These are phyloP conservation scores for Adansonia grandidieri DNA, from an alignment of 441 rosid genomes.

Conservation along the genomic window DNA sequence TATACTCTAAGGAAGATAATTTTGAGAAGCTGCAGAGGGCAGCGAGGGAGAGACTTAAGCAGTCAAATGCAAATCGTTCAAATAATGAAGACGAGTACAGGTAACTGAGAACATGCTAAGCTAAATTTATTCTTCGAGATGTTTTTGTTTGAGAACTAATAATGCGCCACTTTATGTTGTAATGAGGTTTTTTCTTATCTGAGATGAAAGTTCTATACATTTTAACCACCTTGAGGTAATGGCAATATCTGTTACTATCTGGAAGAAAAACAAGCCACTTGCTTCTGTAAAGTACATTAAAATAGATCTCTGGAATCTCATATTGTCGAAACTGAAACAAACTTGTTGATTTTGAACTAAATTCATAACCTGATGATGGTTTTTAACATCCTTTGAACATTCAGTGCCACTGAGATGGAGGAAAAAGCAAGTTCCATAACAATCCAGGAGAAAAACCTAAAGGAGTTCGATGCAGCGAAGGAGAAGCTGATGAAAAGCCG, in stretches of 20 bases:
- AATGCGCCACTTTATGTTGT: background rate
- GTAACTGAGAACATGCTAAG: background rate
- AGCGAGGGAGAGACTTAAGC: conserved; percentile 50
- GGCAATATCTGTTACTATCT: background rate
- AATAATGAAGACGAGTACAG: conserved; percentile 37
- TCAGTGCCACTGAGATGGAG: conserved; percentile 36
- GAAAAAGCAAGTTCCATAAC: conserved; percentile 38
- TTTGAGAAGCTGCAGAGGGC: conserved; percentile 64
- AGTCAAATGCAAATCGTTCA: conserved; percentile 31
- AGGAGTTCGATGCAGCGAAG: conserved; percentile 48
- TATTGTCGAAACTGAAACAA: background rate
- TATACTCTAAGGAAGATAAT: conserved; percentile 52
- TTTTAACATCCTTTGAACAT: conserved; percentile 8
- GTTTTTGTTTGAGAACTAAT: conserved; percentile 5
- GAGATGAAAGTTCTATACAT: background rate
- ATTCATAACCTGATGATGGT: background rate
- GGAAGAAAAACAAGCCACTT: background rate
- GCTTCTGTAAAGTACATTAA: background rate
- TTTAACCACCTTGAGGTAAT: background rate
- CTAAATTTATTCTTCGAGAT: background rate
- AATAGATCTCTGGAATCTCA: background rate
- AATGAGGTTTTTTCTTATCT: background rate
- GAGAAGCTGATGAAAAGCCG: conserved; percentile 50
- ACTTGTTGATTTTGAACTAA: background rate
- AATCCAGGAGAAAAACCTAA: conserved; percentile 51